Evolutionary conservation across 1,284 basidiomycete species (phyloP).

Genomic region (Sanguinoderma infundibulare): DNA sequence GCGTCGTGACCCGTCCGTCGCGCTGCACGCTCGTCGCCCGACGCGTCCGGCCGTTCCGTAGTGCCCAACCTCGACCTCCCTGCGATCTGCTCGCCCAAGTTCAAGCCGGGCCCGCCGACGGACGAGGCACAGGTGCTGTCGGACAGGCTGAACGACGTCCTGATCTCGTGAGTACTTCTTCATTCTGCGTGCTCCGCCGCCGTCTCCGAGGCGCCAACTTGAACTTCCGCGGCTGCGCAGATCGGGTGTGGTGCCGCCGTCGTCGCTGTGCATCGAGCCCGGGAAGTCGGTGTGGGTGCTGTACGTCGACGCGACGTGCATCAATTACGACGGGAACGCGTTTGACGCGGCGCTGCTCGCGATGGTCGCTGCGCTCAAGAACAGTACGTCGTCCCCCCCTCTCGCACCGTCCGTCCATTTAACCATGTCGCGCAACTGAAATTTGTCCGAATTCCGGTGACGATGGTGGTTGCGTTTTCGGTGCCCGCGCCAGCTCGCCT

Average conservation of each 20-base stretch:
- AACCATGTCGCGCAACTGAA: no score
- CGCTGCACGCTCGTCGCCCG: background rate
- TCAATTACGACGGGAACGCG: slow-evolving; percentile 96
- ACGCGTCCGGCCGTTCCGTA: slow-evolving; percentile 35
- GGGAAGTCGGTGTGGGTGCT: slow-evolving; percentile 89
- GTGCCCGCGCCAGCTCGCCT: slow-evolving; percentile 61
- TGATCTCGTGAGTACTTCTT: slow-evolving; percentile 61
- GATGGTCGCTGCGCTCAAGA: slow-evolving; percentile 84
- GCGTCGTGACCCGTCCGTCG: slow-evolving; percentile 25
- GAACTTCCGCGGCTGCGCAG: slow-evolving; percentile 44
- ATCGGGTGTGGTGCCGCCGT: slow-evolving; percentile 67
- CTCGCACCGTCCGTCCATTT: background rate
- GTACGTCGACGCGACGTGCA: slow-evolving; percentile 92
- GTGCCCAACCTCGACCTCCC: slow-evolving; percentile 91
- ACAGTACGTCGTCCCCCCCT: slow-evolving; percentile 61
- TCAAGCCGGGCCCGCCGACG: slow-evolving; percentile 92
- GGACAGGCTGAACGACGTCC: slow-evolving; percentile 77
- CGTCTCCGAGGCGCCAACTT: no score
- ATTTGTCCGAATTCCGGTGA: background rate
- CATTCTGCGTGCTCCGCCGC: background rate
- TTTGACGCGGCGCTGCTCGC: slow-evolving; percentile 91
- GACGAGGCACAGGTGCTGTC: slow-evolving; percentile 93
- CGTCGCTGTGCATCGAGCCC: slow-evolving; percentile 79
- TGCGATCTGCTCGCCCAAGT: slow-evolving; percentile 89
- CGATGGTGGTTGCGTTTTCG: background rate